Percentiles rank a stretch among this genome's conserved stretches.
Evolutionary conservation across 495 filamentous ascomycete genomes (phyloP).

Genomic region (Penicillium waksmanii): DNA sequence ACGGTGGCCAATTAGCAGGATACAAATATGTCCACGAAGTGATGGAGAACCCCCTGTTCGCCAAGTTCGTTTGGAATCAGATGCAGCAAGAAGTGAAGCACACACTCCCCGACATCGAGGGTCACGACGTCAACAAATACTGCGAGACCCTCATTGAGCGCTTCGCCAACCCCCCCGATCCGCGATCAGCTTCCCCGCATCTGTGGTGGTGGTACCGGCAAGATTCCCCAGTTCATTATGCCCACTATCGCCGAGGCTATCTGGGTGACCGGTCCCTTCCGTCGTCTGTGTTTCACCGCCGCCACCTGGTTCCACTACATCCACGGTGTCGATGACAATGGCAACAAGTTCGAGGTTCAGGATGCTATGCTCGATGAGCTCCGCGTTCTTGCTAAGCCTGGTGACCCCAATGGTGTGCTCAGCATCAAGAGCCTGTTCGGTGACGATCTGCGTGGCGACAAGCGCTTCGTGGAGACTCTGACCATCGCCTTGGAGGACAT

Average conservation of each 20-base stretch:
- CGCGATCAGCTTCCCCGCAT: constrained; percentile 51
- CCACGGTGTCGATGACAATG: constrained; percentile 47
- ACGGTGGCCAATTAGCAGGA: constrained; percentile 49
- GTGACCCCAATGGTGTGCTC: constrained; percentile 41
- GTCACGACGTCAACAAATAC: constrained; percentile 50
- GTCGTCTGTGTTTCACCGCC: constrained; percentile 46
- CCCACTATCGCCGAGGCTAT: constrained; percentile 53
- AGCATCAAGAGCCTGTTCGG: constrained; percentile 49
- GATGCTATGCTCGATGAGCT: constrained; percentile 51
- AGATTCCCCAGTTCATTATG: constrained; percentile 57
- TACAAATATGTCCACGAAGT: constrained; percentile 54
- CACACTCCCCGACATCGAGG: constrained; percentile 44
- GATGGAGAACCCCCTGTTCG: constrained; percentile 43
- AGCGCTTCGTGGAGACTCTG: constrained; percentile 45
- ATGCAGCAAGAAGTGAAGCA: constrained; percentile 57
- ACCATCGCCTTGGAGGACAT: constrained; percentile 47
- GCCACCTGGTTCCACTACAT: constrained; percentile 52
- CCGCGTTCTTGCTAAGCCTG: constrained; percentile 40
- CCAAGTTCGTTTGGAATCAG: constrained; percentile 50
- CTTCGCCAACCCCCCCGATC: constrained; percentile 54
- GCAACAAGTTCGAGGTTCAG: constrained; percentile 39
- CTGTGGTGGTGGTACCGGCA: constrained; percentile 49
- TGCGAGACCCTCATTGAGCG: constrained; percentile 50
- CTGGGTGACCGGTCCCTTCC: constrained; percentile 48
- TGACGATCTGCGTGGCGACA: constrained; percentile 47